Conservation (phyloP, 495 filamentous ascomycete genomes). For the Tuber brumale region DNA sequence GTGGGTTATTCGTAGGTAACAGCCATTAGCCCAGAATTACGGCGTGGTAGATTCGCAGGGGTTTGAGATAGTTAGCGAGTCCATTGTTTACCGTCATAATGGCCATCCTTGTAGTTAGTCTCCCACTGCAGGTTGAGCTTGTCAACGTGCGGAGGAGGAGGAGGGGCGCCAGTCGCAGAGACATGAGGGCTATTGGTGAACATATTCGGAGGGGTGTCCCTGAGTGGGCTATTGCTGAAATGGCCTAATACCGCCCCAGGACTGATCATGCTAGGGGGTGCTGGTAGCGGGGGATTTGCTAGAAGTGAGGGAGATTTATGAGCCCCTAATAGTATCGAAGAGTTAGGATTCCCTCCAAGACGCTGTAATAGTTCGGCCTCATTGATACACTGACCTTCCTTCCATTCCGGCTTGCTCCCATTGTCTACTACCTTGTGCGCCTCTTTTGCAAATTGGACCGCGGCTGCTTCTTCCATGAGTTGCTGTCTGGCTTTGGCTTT, state of each 20-base stretch:
- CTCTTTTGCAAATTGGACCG: constrained; percentile 19
- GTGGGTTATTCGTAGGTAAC: neutral
- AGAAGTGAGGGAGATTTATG: neutral
- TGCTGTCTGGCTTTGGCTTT: constrained; percentile 20
- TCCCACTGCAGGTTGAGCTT: constrained; percentile 31
- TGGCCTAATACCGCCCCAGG: neutral
- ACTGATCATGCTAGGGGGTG: neutral
- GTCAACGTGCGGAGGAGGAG: constrained; percentile 17
- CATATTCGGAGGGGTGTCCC: neutral
- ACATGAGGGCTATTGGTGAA: neutral
- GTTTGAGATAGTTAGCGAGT: neutral
- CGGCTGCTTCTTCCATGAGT: neutral
- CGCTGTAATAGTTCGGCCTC: neutral
- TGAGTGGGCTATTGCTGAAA: neutral
- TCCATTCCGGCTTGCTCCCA: constrained; percentile 14
- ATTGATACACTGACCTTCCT: constrained; percentile 18
- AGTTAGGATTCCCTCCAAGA: neutral
- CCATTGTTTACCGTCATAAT: neutral
- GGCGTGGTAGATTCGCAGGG: neutral
- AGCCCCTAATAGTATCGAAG: neutral
- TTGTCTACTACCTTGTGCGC: constrained; percentile 9
- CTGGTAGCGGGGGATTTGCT: constrained; percentile 5
- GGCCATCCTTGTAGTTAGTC: constrained; percentile 15
- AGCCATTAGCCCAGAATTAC: neutral
- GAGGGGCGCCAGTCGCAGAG: neutral